These are phyloP conservation scores for Annulohypoxylon stygium DNA, from an alignment of 495 filamentous ascomycete species.

Conservation along the genomic window DNA sequence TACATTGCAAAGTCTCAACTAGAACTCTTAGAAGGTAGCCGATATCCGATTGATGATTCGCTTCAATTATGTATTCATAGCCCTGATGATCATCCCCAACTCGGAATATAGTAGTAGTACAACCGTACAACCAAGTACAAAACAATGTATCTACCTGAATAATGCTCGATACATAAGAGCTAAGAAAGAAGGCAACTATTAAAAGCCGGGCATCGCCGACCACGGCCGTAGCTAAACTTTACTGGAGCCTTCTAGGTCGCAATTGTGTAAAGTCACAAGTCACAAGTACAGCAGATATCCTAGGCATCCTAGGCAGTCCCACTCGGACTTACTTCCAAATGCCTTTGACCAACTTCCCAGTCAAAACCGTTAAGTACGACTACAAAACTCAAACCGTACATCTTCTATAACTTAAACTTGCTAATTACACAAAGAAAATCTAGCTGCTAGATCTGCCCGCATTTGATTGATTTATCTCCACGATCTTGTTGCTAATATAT, in stretches of 20 bases:
- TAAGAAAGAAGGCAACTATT: constrained; percentile 5
- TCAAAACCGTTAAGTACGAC: constrained; percentile 16
- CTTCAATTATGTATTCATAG: constrained; percentile 6
- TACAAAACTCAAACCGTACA: constrained; percentile 6
- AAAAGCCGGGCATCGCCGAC: constrained; percentile 36
- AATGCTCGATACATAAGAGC: neutral
- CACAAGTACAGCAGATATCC: constrained; percentile 17
- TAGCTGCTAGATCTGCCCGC: neutral
- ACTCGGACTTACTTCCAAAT: constrained; percentile 12
- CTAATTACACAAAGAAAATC: constrained; percentile 9
- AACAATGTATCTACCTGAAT: neutral
- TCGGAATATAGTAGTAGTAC: neutral
- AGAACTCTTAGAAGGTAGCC: neutral
- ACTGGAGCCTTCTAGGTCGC: constrained; percentile 29
- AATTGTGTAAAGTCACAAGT: constrained; percentile 21
- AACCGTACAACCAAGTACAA: neutral
- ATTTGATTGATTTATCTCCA: neutral
- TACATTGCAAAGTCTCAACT: neutral
- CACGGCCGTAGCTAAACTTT: constrained; percentile 31
- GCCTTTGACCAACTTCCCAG: constrained; percentile 27
- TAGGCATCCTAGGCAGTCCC: constrained; percentile 8
- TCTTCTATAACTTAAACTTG: neutral
- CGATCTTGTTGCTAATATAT: neutral
- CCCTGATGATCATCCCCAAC: neutral
- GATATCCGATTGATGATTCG: neutral